Conservation (phyloP, 2,329 filamentous ascomycete genomes). For the Myriosclerotinia scirpicola region DNA sequence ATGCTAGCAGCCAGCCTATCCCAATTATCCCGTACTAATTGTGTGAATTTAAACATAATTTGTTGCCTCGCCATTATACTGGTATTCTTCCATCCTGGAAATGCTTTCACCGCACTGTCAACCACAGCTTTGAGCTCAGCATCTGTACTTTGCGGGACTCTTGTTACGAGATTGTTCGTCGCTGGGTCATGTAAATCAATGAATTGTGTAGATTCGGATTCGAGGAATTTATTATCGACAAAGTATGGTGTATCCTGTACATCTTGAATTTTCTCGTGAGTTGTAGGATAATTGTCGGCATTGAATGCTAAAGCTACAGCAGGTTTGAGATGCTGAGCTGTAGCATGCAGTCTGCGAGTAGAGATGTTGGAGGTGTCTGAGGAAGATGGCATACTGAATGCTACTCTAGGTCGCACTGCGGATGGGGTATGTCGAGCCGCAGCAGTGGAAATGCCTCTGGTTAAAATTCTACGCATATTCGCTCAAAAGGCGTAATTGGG, state of each 20-base stretch:
- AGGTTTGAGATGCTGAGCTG: conserved; percentile 55
- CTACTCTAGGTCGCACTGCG: conserved; percentile 25
- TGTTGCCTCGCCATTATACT: conserved; percentile 74
- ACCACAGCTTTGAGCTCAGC: conserved; percentile 74
- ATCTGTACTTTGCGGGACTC: conserved; percentile 79
- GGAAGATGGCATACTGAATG: conserved; percentile 37
- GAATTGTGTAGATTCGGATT: conserved; percentile 67
- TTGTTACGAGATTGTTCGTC: conserved; percentile 81
- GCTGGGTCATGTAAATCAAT: conserved; percentile 81
- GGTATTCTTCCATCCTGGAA: conserved; percentile 69
- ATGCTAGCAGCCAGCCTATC: conserved; percentile 82
- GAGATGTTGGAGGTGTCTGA: conserved; percentile 41
- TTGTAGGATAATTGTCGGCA: conserved; percentile 64
- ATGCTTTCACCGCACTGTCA: conserved; percentile 73
- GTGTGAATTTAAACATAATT: conserved; percentile 85
- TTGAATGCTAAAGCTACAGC: conserved; percentile 56
- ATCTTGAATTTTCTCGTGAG: conserved; percentile 67
- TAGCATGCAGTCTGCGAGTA: conserved; percentile 57
- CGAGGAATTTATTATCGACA: conserved; percentile 74
- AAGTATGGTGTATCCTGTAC: conserved; percentile 77
- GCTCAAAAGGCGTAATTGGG: background rate
- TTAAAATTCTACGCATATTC: conserved; percentile 40
- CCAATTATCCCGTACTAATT: conserved; percentile 80
- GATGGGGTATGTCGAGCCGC: conserved; percentile 31
- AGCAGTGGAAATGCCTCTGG: conserved; percentile 34